phyloP scores from a whole-genome alignment of 345 rosid species.

The Hibiscus syriacus region DNA sequence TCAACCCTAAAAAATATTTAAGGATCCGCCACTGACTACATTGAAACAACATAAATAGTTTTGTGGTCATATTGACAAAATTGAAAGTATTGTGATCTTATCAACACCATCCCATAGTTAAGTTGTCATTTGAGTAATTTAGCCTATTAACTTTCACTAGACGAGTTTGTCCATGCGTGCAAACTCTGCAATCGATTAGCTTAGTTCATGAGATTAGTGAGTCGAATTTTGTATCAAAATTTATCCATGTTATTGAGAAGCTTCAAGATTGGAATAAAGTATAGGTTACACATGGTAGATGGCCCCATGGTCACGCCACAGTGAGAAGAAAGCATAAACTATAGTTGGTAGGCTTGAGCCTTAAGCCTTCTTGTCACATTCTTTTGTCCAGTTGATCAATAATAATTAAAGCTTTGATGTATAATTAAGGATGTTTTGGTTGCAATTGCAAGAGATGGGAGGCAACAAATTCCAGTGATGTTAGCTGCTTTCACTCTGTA shows the following conservation, averaged over 20 bases:
- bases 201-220: too few relatives aligned
- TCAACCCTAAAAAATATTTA: too few relatives aligned
- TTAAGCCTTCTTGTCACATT: not conserved
- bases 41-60: too few relatives aligned
- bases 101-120: too few relatives aligned
- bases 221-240: too few relatives aligned
- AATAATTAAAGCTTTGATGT: not conserved
- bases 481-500: not conserved
- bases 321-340: not conserved
- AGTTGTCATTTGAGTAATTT: too few relatives aligned
- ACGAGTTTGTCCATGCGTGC: not conserved
- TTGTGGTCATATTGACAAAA: too few relatives aligned
- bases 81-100: too few relatives aligned
- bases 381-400: too few relatives aligned
- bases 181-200: not conserved
- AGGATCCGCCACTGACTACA: too few relatives aligned
- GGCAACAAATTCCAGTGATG: not conserved
- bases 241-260: not conserved
- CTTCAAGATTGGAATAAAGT: not conserved
- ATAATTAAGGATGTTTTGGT: not conserved
- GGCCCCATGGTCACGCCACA: not conserved
- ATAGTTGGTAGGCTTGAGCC: not conserved
- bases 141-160: not conserved
- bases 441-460: not conserved
- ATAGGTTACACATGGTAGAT: not conserved